Percentiles rank a stretch among this genome's conserved stretches.
Conservation (phyloP, 805 yeast species). For the Suhomyces canberraensis region DNA sequence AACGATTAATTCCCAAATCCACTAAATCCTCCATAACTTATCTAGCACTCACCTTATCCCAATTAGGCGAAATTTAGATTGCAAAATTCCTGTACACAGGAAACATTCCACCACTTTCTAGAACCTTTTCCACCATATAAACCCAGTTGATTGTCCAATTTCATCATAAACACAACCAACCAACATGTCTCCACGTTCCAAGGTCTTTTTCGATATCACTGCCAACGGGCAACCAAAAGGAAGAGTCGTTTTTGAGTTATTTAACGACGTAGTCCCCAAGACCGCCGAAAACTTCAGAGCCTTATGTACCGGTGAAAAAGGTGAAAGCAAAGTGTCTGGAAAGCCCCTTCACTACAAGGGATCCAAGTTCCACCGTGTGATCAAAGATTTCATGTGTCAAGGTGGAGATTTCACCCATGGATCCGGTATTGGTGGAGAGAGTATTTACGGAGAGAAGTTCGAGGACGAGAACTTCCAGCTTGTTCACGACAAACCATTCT, state of each 20-base stretch:
- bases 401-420: conserved; percentile 74
- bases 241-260: conserved; percentile 74
- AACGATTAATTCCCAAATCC: too few relatives aligned
- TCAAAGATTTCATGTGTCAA: conserved; percentile 86
- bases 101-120: not conserved
- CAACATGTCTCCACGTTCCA: too few relatives aligned
- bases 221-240: conserved; percentile 71
- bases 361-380: conserved; percentile 90
- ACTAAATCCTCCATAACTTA: too few relatives aligned
- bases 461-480: conserved; percentile 85
- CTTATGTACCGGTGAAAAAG: conserved; percentile 85
- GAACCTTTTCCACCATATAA: not conserved
- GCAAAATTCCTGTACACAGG: not conserved
- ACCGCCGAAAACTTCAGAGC: conserved; percentile 90
- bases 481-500: conserved; percentile 79
- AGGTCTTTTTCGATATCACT: conserved; percentile 75
- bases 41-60: too few relatives aligned
- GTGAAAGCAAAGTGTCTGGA: conserved; percentile 52
- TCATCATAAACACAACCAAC: too few relatives aligned
- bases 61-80: too few relatives aligned
- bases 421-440: conserved; percentile 42
- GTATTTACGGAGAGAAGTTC: conserved; percentile 52
- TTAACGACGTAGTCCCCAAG: conserved; percentile 72
- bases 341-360: conserved; percentile 73
- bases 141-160: too few relatives aligned